Evolutionary conservation across 2,329 filamentous ascomycete species (phyloP).

Genomic region (Chaetomium olivaceum): DNA sequence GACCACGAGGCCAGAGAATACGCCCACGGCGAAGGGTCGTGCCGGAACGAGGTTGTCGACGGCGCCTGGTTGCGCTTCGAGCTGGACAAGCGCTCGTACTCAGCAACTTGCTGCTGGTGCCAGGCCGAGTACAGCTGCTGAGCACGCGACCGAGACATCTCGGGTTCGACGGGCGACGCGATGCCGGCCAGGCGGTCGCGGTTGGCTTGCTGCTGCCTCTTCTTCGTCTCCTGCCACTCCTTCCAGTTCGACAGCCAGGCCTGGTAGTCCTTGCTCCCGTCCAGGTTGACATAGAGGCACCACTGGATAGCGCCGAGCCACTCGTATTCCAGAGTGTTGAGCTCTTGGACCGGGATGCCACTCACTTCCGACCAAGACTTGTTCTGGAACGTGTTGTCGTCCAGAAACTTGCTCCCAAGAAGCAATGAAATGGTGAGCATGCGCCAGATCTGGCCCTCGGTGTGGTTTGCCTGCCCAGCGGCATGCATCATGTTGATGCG

Average conservation of each 20-base stretch:
- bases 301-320: conserved; percentile 84
- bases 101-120: conserved; percentile 56
- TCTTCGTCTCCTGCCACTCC: conserved; percentile 58
- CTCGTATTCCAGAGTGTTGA: conserved; percentile 83
- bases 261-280: conserved; percentile 70
- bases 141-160: conserved; percentile 39
- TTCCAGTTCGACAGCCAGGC: conserved; percentile 64
- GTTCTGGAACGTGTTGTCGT: conserved; percentile 98
- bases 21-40: conserved; percentile 48
- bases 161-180: conserved; percentile 51
- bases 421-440: conserved; percentile 83
- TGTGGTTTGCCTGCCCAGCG: conserved; percentile 55
- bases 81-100: conserved; percentile 49
- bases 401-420: conserved; percentile 90
- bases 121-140: conserved; percentile 46
- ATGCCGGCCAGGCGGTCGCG: conserved; percentile 54
- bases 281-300: conserved; percentile 82
- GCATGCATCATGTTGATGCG: conserved; percentile 74
- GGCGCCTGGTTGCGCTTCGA: conserved; percentile 44
- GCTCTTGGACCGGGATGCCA: conserved; percentile 78
- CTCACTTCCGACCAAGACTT: conserved; percentile 95
- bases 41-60: conserved; percentile 42
- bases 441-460: conserved; percentile 76
- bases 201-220: conserved; percentile 50
- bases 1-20: conserved; percentile 38